Evolutionary conservation across 352 stramenopile species (phyloP), one percentile per base, ranked within the genome.

Genomic region (Phytopythium delawarense): DNA sequence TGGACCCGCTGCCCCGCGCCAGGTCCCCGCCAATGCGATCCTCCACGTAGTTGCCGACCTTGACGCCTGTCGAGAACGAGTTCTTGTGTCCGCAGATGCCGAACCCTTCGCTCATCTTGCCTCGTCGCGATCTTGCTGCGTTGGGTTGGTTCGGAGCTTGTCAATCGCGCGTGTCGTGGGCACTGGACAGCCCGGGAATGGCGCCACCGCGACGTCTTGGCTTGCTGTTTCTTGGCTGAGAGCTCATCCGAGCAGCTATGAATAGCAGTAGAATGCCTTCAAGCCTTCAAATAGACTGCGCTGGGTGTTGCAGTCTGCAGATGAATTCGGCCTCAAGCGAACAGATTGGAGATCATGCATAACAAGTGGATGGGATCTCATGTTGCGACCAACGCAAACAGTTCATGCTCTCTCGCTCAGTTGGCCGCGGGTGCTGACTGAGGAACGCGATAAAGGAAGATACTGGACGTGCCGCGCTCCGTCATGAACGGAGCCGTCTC

Each of bases 81-180:
- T 94, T 94, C 78, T 92, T 92, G 77, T 92, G 85, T 4, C 85
- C 83, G 52, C 83, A 91, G 46, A 92, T 80, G 45, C 85, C 85
- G 56, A 83, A 92, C 9, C 85, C 85, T 34, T 71, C 53, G 59
- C 71, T 74, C 74, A 84, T 84, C 25, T 20, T 72, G 46, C 32
- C 20, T 4, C 65, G 51, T 18, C 25, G 45, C 42, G 25, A 18
- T 18, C 0, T 46, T 16, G 40, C 5, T 46, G 16, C 12, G 13
- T 23, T 21, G 40, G 25, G 16, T 21, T 48, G 42, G n/a, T 18
- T 48, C 9, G 42, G n/a, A 21, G 13, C n/a, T 48, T 18, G n/a
- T 25, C 39, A 23, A 46, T 25, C 42, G 42, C 42, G 18, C 42
- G 20, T 49, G 42, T 49, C 42, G 20, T 28, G 42, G 20, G 16